These are phyloP conservation scores for Glycine tomentella DNA, from an alignment of 306 rosid species.

Conservation along the genomic window DNA sequence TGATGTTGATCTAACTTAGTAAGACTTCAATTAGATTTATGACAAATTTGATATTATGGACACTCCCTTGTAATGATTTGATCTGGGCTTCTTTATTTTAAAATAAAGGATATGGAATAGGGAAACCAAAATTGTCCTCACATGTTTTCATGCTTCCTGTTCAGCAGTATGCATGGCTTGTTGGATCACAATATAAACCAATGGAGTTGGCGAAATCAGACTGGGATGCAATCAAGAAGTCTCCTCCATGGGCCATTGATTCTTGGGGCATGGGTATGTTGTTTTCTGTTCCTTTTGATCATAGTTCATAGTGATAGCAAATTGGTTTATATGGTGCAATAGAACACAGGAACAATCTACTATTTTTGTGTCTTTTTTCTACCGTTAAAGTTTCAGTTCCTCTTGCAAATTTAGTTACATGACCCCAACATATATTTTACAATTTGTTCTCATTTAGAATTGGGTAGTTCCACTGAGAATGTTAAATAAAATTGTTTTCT, in stretches of 20 bases:
- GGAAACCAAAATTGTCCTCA: neutral
- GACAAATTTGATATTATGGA: conserved; percentile 8
- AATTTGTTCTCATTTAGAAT: neutral
- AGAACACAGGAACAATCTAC: conserved; percentile 5
- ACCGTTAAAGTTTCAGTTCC: conserved; percentile 28
- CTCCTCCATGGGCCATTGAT: conserved; percentile 97
- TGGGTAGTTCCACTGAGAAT: neutral
- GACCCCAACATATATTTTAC: neutral
- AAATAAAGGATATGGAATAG: conserved; percentile 34
- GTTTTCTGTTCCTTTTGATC: conserved; percentile 36
- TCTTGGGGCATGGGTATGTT: conserved; percentile 99
- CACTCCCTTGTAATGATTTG: conserved; percentile 25
- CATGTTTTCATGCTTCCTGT: conserved; percentile 46
- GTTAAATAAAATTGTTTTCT: neutral
- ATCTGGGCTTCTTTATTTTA: neutral
- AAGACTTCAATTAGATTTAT: neutral
- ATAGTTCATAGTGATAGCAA: conserved; percentile 36
- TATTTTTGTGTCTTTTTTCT: conserved; percentile 34
- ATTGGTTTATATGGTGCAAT: conserved; percentile 33
- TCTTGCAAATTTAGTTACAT: neutral
- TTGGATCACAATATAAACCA: conserved; percentile 93
- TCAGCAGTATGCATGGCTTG: conserved; percentile 99
- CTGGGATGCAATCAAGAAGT: conserved; percentile 85
- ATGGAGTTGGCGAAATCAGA: conserved; percentile 91
- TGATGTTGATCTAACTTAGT: no score